Base-by-base conservation (phyloP, 2,329 filamentous ascomycete species). In the Cytospora mali region DNA sequence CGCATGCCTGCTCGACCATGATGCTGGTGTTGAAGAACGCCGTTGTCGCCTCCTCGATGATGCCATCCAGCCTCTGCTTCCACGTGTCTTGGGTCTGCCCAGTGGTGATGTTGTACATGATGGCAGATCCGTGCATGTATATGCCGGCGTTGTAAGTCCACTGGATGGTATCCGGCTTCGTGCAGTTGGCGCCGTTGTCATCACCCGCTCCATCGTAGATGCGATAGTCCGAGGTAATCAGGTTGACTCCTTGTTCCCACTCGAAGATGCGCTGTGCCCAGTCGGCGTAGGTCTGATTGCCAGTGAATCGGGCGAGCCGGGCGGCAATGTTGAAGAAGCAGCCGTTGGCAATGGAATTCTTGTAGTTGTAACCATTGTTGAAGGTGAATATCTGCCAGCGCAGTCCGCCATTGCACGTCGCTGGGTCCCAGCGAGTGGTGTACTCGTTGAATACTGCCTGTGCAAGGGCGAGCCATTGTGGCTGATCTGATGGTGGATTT, bases 311-410 rank as follows among this genome's bases (percentile, higher is more conserved):
- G 0, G 90, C 89, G 7, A 96, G 81, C 18, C 92, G 87, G 9
- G 91, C 81, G 25, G 84, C 87, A 27, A 89, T 72, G 72, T 89
- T 88, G 77, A 89, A 89, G 75, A 89, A 88, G 74, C 85, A 87
- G 7, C 87, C 87, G 76, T 89, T 89, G 53, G 85, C 85, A 67
- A 89, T 88, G 25, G 83, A 81, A 75, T 89, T 89, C 71, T 89
- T 88, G 77, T 88, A 88, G 74, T 84, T 79, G 75, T 79, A 88
- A 55, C 91, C 91, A 62, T 81, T 84, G 76, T 93, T 93, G 77
- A 88, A 91, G 14, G 85, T 81, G 77, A 89, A 93, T 65, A 96
- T 90, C 77, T 96, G 92, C 93, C 93, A 96, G 66, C 89, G 86
- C 67, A 96, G 75, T 11, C 92, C 92, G 55, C 92, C 92, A 53